Base-by-base conservation (phyloP, 2,329 filamentous ascomycete genomes). In the Fusarium sp. region DNA sequence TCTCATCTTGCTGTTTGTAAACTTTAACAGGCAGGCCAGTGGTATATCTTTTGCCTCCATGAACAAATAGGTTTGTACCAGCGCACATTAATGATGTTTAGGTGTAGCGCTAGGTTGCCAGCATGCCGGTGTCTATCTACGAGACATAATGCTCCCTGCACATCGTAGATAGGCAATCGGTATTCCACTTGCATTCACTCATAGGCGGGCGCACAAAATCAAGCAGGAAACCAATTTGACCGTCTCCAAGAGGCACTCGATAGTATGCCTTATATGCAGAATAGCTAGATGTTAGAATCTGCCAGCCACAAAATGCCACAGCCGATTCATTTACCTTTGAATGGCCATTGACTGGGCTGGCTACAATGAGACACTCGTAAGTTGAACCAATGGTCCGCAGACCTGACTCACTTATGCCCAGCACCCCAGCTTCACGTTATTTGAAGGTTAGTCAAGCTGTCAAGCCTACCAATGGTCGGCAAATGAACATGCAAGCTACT, bases 1-100 rank as follows among this genome's bases (percentile, higher is more conserved):
- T 47, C 1, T 5, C 9, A 22, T 28, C 26, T 28, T 1, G 1
- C 11, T 35, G 15, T 24, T 51, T 1, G 17, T 35, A 1, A 35
- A 5, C 28, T 24, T 51, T 22, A 14, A 6, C 28, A 10, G 11
- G 5, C 11, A 24, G 11, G 8, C 12, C 6, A 35, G 15, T 24
- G 31, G 5, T 13, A 35, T 20, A 6, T 6, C 8, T n/a, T 12
- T 17, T 9, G 4, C 45, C 12, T 11, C 20, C 6, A 7, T 7
- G 14, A 48, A 48, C 7, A 48, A 4, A n/a, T 17, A 7, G 1
- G 17, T 31, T 31, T 4, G 14, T 6, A 8, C 8, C 6, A 17
- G 14, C 20, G 10, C 26, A 48, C 26, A 48, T 17, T 8, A 11
- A 48, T 4, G 6, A 8, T 31, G 20, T 31, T 8, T 26, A 6